These are phyloP conservation scores for Didymella pinodella DNA, from an alignment of 2,329 filamentous ascomycete species.

Conservation along the genomic window DNA sequence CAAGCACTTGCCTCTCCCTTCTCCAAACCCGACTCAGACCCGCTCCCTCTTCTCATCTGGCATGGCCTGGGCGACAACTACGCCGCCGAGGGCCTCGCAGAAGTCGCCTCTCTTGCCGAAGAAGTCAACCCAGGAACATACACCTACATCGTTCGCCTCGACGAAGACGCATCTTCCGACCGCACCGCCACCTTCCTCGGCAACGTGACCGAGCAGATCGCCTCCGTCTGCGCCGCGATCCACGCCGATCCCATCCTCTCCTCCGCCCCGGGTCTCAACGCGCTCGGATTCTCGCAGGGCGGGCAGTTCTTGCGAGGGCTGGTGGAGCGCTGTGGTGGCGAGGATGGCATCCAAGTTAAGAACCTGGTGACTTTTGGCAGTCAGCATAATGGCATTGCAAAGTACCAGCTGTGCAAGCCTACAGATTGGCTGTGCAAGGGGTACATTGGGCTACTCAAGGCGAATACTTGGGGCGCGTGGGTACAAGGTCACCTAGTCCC, in stretches of 20 bases:
- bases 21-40: slow-evolving; percentile 26
- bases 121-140: slow-evolving; percentile 81
- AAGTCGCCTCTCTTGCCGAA: slow-evolving; percentile 75
- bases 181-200: slow-evolving; percentile 88
- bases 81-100: slow-evolving; percentile 75
- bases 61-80: slow-evolving; percentile 84
- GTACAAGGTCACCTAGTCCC: slow-evolving; percentile 85
- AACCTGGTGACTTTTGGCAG: slow-evolving; percentile 88
- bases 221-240: slow-evolving; percentile 78
- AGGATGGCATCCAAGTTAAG: slow-evolving; percentile 67
- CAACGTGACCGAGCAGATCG: slow-evolving; percentile 82
- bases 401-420: slow-evolving; percentile 76
- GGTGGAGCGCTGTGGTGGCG: slow-evolving; percentile 78
- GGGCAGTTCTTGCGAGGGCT: slow-evolving; percentile 95
- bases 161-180: slow-evolving; percentile 71
- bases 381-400: slow-evolving; percentile 89
- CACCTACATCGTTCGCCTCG: slow-evolving; percentile 79
- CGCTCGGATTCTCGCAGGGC: slow-evolving; percentile 93
- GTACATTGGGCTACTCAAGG: slow-evolving; percentile 78
- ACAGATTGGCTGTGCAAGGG: slow-evolving; percentile 83
- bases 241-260: slow-evolving; percentile 79
- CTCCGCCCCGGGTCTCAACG: slow-evolving; percentile 84
- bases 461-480: slow-evolving; percentile 79
- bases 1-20: slow-evolving; percentile 19
- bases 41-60: slow-evolving; percentile 91